These are phyloP conservation scores for Phytophthora pinifolia DNA, from an alignment of 352 stramenopile species.

Conservation along the genomic window DNA sequence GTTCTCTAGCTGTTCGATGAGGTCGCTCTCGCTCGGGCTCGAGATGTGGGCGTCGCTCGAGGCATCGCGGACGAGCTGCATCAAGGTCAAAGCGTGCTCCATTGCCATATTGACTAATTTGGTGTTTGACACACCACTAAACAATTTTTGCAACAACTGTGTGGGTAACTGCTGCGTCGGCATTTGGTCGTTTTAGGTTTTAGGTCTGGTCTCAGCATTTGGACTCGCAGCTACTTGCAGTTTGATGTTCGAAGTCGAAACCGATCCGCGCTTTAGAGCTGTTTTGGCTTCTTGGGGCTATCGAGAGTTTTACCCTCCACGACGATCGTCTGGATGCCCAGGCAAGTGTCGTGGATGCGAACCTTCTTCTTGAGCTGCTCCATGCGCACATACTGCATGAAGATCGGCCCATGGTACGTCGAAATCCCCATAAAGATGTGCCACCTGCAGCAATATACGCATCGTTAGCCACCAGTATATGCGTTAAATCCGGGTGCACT, in stretches of 20 bases:
- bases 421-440: slow-evolving; percentile 83
- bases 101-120: slow-evolving; percentile 6
- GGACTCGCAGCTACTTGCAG: slow-evolving; percentile 5
- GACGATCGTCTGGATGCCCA: slow-evolving; percentile 72
- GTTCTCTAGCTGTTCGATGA: slow-evolving; percentile 13
- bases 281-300: slow-evolving; percentile 34
- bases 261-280: slow-evolving; percentile 26
- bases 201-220: slow-evolving; percentile 1
- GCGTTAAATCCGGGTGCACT: too few species aligned
- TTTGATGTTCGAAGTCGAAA: slow-evolving; percentile 8
- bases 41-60: slow-evolving; percentile 10
- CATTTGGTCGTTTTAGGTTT: background rate
- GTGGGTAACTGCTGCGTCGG: background rate
- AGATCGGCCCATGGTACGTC: slow-evolving; percentile 76
- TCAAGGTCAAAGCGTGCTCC: slow-evolving; percentile 16
- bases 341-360: slow-evolving; percentile 45
- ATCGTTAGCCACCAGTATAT: background rate
- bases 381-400: slow-evolving; percentile 87
- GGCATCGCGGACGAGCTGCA: slow-evolving; percentile 20
- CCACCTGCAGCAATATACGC: slow-evolving; percentile 44
- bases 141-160: background rate
- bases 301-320: slow-evolving; percentile 32
- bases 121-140: background rate
- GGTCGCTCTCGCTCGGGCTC: slow-evolving; percentile 18
- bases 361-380: slow-evolving; percentile 72